A percentile compares a stretch with the other conserved stretches of the same genome.
These are phyloP conservation scores for Parietaria judaica DNA, from an alignment of 306 rosid species.

Conservation along the genomic window DNA sequence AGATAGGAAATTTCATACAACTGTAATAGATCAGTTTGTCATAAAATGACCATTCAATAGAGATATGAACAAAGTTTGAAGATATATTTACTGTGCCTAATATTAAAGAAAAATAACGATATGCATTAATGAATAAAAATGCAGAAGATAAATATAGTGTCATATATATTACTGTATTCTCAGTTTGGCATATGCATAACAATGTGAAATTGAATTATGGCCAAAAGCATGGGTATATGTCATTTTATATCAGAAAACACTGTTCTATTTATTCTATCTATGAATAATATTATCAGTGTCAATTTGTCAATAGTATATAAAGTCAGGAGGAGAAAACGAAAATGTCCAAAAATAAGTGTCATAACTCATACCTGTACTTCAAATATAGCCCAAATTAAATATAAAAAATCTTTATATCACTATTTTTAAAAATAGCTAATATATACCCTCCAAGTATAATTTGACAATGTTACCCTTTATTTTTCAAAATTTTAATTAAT, in stretches of 20 bases:
- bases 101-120: neutral
- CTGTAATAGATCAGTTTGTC: neutral
- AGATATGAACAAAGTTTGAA: neutral
- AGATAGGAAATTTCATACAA: neutral
- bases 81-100: neutral
- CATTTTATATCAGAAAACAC: conserved; percentile 4
- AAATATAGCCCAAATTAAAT: too few relatives aligned
- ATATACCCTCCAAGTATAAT: too few relatives aligned
- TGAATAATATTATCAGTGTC: too few relatives aligned
- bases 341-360: conserved; percentile 13
- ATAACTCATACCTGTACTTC: neutral
- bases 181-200: conserved; percentile 2
- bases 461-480: too few relatives aligned
- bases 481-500: too few relatives aligned
- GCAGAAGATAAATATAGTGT: neutral
- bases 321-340: neutral
- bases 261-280: neutral
- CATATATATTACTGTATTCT: conserved; percentile 5
- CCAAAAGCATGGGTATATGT: neutral
- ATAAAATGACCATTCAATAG: neutral
- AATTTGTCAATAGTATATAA: too few relatives aligned
- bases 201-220: neutral
- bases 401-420: too few relatives aligned
- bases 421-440: neutral
- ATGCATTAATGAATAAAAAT: neutral